phyloP scores from a whole-genome alignment of 2,329 filamentous ascomycete genomes.

The Fusarium temperatum region DNA sequence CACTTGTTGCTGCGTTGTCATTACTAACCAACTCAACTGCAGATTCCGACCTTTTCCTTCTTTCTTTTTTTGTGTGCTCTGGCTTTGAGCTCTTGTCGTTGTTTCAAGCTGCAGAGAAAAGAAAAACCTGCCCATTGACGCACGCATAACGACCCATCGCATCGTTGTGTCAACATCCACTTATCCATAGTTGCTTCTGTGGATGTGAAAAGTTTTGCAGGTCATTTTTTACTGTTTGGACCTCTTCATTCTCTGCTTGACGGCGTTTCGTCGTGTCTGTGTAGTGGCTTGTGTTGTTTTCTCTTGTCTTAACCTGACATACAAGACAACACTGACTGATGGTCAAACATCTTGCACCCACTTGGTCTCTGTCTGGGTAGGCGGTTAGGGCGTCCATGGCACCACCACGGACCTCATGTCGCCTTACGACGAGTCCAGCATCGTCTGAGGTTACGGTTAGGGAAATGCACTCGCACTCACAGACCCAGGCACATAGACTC shows the following conservation, averaged over 20 bases:
- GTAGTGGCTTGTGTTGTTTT: slow-evolving; percentile 7
- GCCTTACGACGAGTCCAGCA: slow-evolving; percentile 37
- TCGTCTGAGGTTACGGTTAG: slow-evolving; percentile 39
- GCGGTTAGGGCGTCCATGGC: slow-evolving; percentile 34
- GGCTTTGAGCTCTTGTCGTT: slow-evolving; percentile 1
- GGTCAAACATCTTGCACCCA: slow-evolving; percentile 24
- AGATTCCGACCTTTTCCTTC: slow-evolving; percentile 5
- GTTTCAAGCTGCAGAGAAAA: slow-evolving; percentile 15
- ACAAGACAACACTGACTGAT: slow-evolving; percentile 22
- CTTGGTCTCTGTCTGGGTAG: slow-evolving; percentile 19
- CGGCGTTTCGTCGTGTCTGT: not conserved
- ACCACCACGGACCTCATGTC: slow-evolving; percentile 39
- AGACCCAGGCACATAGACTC: slow-evolving; percentile 8
- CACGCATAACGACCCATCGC: slow-evolving; percentile 21
- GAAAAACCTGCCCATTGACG: slow-evolving; percentile 18
- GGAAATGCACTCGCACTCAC: slow-evolving; percentile 17
- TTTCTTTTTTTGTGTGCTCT: slow-evolving; percentile 1
- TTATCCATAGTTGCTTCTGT: slow-evolving; percentile 38
- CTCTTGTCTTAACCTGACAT: slow-evolving; percentile 12
- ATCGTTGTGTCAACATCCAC: slow-evolving; percentile 27
- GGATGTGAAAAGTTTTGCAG: slow-evolving; percentile 27
- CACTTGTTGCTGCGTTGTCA: slow-evolving; percentile 3
- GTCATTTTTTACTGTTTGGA: not conserved
- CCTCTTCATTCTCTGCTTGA: not conserved
- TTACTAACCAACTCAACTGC: slow-evolving; percentile 10